phyloP scores from a whole-genome alignment of 2,329 filamentous ascomycete genomes.

The Talaromyces marneffei region DNA sequence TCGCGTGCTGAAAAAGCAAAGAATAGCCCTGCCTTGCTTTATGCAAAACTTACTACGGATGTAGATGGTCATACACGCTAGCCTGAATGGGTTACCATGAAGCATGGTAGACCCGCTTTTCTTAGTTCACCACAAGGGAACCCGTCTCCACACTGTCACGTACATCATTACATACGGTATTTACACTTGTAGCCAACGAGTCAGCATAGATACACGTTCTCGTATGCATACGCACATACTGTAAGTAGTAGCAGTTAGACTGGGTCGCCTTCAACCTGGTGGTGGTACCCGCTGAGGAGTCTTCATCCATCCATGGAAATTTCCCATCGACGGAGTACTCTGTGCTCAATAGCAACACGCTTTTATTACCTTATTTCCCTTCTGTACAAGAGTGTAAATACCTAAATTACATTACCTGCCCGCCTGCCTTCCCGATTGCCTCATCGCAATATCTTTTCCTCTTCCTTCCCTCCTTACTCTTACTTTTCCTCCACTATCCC shows the following conservation, averaged over 20 bases:
- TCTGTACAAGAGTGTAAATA: neutral
- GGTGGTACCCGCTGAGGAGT: conserved; percentile 9
- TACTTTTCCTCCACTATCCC: conserved; percentile 6
- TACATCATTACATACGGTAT: neutral
- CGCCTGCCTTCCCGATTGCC: conserved; percentile 5
- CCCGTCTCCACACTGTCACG: neutral
- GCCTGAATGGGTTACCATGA: neutral
- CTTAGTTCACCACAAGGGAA: neutral
- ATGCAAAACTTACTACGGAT: neutral
- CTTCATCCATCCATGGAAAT: neutral
- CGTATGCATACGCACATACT: neutral
- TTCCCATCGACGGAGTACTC: neutral
- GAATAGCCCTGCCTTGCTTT: conserved; percentile 3
- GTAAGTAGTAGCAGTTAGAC: neutral
- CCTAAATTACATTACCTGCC: neutral
- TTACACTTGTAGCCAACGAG: neutral
- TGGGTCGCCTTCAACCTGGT: too few relatives aligned
- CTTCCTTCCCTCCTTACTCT: conserved; percentile 2
- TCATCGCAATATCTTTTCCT: conserved; percentile 8
- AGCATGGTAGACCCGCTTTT: neutral
- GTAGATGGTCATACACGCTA: neutral
- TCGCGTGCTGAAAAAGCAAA: neutral
- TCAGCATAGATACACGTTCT: neutral
- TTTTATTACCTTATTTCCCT: conserved; percentile 3
- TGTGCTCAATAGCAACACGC: neutral